Percentiles rank a stretch among this genome's conserved stretches.
These are phyloP conservation scores for Candida endomychidarum DNA, from an alignment of 805 yeast species.

Conservation along the genomic window DNA sequence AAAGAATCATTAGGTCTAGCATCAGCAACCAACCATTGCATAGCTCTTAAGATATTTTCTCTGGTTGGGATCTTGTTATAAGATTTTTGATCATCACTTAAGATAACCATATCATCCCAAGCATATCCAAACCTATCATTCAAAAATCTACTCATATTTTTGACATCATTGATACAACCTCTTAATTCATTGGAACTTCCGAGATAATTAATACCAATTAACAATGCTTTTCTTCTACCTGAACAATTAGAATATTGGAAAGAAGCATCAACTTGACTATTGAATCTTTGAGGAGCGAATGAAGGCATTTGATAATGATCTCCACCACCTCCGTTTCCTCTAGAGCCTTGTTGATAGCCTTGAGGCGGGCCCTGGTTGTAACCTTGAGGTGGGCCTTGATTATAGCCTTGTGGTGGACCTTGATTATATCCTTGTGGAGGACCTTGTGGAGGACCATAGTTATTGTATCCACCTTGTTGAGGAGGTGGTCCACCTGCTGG, in stretches of 20 bases:
- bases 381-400: slow-evolving; percentile 18
- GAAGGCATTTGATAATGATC: slow-evolving; percentile 22
- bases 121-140: slow-evolving; percentile 29
- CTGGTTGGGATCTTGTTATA: slow-evolving; percentile 32
- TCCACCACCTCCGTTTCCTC: slow-evolving; percentile 15
- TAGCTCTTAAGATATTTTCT: slow-evolving; percentile 36
- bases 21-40: slow-evolving; percentile 39
- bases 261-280: slow-evolving; percentile 34
- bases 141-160: slow-evolving; percentile 36
- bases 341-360: slow-evolving; percentile 14
- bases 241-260: slow-evolving; percentile 40
- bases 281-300: slow-evolving; percentile 36
- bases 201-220: slow-evolving; percentile 37
- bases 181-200: slow-evolving; percentile 30
- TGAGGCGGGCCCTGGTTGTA: slow-evolving; percentile 14
- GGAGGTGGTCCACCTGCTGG: slow-evolving; percentile 10
- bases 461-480: slow-evolving; percentile 5
- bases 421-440: slow-evolving; percentile 9
- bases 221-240: slow-evolving; percentile 37
- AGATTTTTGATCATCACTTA: slow-evolving; percentile 37
- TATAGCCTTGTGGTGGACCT: slow-evolving; percentile 18
- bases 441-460: slow-evolving; percentile 15
- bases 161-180: slow-evolving; percentile 42
- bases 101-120: slow-evolving; percentile 38
- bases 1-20: slow-evolving; percentile 41